Evolutionary conservation across 306 rosid genomes (phyloP).

Genomic region (Castanospermum australe): DNA sequence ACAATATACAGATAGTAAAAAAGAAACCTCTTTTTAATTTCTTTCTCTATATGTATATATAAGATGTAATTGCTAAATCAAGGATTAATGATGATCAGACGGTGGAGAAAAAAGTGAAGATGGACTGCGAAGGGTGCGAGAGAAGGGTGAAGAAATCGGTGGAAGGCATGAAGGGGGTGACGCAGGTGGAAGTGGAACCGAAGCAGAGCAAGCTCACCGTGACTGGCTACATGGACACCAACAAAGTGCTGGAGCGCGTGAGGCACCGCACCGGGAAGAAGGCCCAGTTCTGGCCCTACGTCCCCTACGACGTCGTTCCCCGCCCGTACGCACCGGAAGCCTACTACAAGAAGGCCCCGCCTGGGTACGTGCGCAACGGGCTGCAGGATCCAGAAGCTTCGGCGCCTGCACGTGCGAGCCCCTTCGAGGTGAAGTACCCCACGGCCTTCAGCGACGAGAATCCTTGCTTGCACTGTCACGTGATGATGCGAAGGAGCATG

Average conservation of each 20-base stretch:
- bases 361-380: conserved; percentile 65
- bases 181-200: conserved; percentile 48
- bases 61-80: not conserved
- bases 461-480: conserved; percentile 57
- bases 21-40: not conserved
- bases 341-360: conserved; percentile 64
- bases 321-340: conserved; percentile 62
- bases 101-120: conserved; percentile 69
- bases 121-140: conserved; percentile 82
- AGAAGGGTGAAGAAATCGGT: conserved; percentile 59
- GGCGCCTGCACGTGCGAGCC: conserved; percentile 61
- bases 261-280: conserved; percentile 68
- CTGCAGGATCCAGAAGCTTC: conserved; percentile 35
- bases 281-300: conserved; percentile 68
- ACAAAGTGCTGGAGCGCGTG: conserved; percentile 54
- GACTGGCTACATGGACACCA: conserved; percentile 47
- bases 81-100: conserved; percentile 30
- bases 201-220: conserved; percentile 65
- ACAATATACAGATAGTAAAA: not conserved
- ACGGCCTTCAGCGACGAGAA: conserved; percentile 76
- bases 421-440: conserved; percentile 68
- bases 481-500: too few relatives aligned
- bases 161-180: conserved; percentile 71
- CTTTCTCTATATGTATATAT: too few relatives aligned
- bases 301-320: conserved; percentile 64